Conservation (phyloP, 2,329 filamentous ascomycete genomes). For the Scytalidium lignicola region DNA sequence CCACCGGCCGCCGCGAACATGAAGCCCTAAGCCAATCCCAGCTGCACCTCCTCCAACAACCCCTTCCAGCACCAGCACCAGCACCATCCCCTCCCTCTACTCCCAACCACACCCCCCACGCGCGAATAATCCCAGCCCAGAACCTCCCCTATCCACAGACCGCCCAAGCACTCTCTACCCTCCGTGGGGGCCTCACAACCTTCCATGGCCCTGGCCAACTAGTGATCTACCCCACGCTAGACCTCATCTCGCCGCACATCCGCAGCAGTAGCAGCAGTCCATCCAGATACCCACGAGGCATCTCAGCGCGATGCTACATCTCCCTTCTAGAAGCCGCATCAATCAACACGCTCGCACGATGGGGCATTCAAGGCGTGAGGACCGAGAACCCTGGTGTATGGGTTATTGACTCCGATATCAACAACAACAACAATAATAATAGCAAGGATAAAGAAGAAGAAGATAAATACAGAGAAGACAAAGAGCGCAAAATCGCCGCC, state of each 20-base stretch:
- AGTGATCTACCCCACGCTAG: conserved; percentile 88
- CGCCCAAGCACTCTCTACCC: conserved; percentile 30
- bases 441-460: conserved; percentile 11
- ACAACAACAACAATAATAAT: conserved; percentile 7
- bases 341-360: conserved; percentile 56
- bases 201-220: conserved; percentile 94
- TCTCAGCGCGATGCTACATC: conserved; percentile 74
- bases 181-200: conserved; percentile 84
- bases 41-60: conserved; percentile 33
- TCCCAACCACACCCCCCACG: neutral
- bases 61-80: conserved; percentile 1
- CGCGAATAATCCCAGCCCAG: neutral
- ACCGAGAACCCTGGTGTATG: conserved; percentile 83
- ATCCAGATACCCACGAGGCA: conserved; percentile 5
- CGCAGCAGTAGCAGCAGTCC: neutral
- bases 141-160: neutral
- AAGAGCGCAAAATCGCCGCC: conserved; percentile 74
- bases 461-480: conserved; percentile 5
- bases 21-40: conserved; percentile 42
- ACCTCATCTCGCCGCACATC: conserved; percentile 45
- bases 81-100: neutral
- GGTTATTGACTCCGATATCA: conserved; percentile 37
- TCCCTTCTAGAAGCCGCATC: conserved; percentile 72
- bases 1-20: conserved; percentile 77
- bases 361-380: conserved; percentile 56